These are phyloP conservation scores for Colletotrichum somersetense DNA, from an alignment of 2,329 filamentous ascomycete species.

Conservation along the genomic window DNA sequence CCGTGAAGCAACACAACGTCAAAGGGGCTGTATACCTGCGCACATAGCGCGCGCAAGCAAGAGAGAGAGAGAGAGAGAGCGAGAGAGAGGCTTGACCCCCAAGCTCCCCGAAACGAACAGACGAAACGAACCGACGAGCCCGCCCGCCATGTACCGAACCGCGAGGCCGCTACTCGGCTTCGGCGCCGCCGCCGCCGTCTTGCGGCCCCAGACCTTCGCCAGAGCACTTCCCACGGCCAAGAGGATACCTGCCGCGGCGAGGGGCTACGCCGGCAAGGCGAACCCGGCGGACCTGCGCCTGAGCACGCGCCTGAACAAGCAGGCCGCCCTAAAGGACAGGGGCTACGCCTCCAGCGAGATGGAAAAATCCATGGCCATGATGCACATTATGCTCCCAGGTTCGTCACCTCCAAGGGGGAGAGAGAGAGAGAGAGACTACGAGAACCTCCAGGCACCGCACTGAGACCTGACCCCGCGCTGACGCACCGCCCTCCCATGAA, in stretches of 20 bases:
- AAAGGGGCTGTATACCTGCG: not conserved
- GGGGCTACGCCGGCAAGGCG: constrained; percentile 23
- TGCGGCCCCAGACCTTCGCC: constrained; percentile 15
- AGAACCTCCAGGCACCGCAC: not conserved
- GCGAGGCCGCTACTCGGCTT: constrained; percentile 38
- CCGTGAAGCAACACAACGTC: not conserved
- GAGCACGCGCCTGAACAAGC: constrained; percentile 15
- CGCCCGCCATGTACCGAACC: constrained; percentile 32
- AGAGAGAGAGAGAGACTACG: not conserved
- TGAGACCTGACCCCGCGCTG: not conserved
- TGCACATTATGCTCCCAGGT: constrained; percentile 33
- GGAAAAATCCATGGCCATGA: constrained; percentile 15
- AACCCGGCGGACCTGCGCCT: constrained; percentile 19
- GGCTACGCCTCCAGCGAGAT: constrained; percentile 17
- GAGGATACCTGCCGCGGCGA: constrained; percentile 33
- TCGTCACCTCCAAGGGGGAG: not conserved
- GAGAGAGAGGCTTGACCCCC: not conserved
- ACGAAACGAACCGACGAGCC: not conserved
- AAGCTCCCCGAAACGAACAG: not conserved
- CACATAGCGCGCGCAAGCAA: not conserved
- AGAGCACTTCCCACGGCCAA: constrained; percentile 5
- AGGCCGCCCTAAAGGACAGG: not conserved
- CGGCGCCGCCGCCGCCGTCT: constrained; percentile 5
- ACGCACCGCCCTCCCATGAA: not conserved
- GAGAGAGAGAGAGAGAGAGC: not conserved